Evolutionary conservation across 306 rosid species (phyloP).

Genomic region (Prinsepia uniflora): DNA sequence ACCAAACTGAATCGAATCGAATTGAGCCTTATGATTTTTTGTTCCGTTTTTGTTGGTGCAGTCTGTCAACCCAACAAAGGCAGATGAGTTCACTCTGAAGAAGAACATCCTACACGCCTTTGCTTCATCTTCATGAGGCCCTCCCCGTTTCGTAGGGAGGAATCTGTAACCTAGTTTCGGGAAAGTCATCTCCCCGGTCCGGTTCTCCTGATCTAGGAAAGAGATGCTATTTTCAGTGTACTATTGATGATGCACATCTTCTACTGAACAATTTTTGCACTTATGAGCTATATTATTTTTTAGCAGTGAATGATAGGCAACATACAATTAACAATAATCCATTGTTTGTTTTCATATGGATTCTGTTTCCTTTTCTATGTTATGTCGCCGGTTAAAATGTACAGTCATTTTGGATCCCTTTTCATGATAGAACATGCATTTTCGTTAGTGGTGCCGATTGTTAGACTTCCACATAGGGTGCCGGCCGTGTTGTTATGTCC

Average conservation of each 20-base stretch:
- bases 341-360: slow-evolving; percentile 1
- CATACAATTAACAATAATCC: neutral
- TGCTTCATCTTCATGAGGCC: slow-evolving; percentile 37
- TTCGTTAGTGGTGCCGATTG: neutral
- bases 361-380: neutral
- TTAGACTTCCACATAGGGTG: no score
- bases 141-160: slow-evolving; percentile 18
- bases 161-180: slow-evolving; percentile 22
- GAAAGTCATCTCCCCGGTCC: neutral
- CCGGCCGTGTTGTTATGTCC: neutral
- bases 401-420: neutral
- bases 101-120: slow-evolving; percentile 72
- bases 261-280: slow-evolving; percentile 9
- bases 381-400: neutral
- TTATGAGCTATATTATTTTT: neutral
- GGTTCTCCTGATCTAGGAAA: slow-evolving; percentile 21
- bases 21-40: no score
- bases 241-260: slow-evolving; percentile 3
- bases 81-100: slow-evolving; percentile 82
- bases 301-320: slow-evolving; percentile 2
- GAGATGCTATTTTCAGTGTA: slow-evolving; percentile 5
- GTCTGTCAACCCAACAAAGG: slow-evolving; percentile 76
- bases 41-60: slow-evolving; percentile 26
- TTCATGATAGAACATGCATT: neutral
- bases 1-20: neutral